Conservation (phyloP, 1,139 yeast species). For the Taphrina communis region DNA sequence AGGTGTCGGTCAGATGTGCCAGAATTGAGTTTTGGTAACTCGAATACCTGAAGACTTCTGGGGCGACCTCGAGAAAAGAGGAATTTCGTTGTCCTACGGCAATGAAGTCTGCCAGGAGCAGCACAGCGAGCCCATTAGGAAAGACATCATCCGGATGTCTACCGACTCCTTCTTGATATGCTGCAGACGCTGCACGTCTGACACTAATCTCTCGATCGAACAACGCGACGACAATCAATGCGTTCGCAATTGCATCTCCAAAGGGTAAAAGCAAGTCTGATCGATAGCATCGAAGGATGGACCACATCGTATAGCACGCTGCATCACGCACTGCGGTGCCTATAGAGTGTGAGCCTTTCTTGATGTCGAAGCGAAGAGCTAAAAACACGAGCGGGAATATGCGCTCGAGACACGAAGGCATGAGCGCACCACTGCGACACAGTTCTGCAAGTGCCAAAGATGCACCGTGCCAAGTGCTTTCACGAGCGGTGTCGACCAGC, state of each 20-base stretch:
- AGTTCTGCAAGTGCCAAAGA: slow-evolving; percentile 58
- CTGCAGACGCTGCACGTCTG: slow-evolving; percentile 83
- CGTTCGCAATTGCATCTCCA: slow-evolving; percentile 47
- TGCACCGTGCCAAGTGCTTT: slow-evolving; percentile 57
- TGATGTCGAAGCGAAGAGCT: slow-evolving; percentile 63
- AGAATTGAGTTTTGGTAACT: slow-evolving; percentile 50
- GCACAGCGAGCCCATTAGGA: slow-evolving; percentile 57
- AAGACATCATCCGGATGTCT: slow-evolving; percentile 58
- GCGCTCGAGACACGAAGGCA: slow-evolving; percentile 39
- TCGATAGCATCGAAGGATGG: slow-evolving; percentile 58
- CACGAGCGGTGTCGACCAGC: slow-evolving; percentile 47
- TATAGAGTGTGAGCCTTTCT: slow-evolving; percentile 57
- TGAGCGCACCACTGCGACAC: slow-evolving; percentile 51
- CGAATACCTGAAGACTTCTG: slow-evolving; percentile 46
- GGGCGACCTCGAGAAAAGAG: slow-evolving; percentile 55
- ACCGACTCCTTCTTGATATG: slow-evolving; percentile 83
- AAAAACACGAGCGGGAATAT: slow-evolving; percentile 49
- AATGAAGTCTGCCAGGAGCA: slow-evolving; percentile 64
- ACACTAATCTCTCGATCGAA: slow-evolving; percentile 77
- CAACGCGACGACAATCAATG: slow-evolving; percentile 58
- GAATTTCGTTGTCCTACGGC: slow-evolving; percentile 55
- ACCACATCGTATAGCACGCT: slow-evolving; percentile 77
- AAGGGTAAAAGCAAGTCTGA: slow-evolving; percentile 47
- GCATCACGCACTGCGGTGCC: slow-evolving; percentile 83
- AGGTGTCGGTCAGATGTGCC: slow-evolving; percentile 50